These are phyloP conservation scores for Macrotyloma uniflorum DNA, from an alignment of 306 rosid genomes.

Conservation along the genomic window DNA sequence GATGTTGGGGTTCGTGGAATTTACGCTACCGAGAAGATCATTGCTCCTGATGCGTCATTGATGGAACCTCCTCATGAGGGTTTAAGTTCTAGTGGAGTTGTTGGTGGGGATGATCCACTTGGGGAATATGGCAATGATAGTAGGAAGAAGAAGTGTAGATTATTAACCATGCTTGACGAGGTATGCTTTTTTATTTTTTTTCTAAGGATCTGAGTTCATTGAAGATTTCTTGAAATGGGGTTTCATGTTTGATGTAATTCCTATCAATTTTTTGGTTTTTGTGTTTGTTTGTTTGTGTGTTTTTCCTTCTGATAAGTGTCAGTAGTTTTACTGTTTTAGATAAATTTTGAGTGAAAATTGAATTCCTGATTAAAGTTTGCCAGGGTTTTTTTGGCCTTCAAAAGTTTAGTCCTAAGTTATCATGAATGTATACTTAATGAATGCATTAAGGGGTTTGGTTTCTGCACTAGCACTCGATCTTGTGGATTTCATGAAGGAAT, in stretches of 20 bases:
- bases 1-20: constrained; percentile 51
- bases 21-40: constrained; percentile 39
- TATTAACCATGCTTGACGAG: constrained; percentile 87
- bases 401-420: constrained; percentile 10
- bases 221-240: not conserved
- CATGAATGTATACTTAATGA: constrained; percentile 4
- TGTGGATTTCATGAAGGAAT: constrained; percentile 31
- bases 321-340: constrained; percentile 26
- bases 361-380: not conserved
- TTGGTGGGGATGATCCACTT: constrained; percentile 43
- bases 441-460: constrained; percentile 22
- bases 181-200: constrained; percentile 37
- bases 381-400: not conserved
- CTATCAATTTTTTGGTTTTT: constrained; percentile 17
- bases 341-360: constrained; percentile 3
- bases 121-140: constrained; percentile 44
- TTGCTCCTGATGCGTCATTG: constrained; percentile 49
- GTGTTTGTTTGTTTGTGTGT: not conserved
- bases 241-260: constrained; percentile 22
- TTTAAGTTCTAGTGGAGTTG: constrained; percentile 22
- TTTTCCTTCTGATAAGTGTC: constrained; percentile 13
- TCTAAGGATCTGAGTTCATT: constrained; percentile 4
- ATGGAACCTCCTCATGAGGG: constrained; percentile 55
- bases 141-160: constrained; percentile 59
- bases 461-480: not conserved